phyloP scores from a whole-genome alignment of 208 protist species.

The Leishmania gerbilli region DNA sequence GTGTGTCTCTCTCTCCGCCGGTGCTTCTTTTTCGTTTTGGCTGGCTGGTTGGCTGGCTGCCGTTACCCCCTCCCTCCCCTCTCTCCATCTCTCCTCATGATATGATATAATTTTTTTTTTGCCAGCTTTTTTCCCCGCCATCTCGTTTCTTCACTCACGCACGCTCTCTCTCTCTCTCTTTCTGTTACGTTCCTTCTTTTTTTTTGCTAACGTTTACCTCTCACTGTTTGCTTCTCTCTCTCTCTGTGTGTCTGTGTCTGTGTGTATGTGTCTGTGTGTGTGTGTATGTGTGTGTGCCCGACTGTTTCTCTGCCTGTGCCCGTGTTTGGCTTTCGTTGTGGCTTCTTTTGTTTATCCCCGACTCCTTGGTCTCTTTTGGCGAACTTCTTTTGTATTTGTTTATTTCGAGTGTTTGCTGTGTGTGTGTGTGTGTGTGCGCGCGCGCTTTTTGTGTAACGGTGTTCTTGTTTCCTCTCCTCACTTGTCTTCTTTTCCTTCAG shows the following conservation, averaged over 20 bases:
- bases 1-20: too few relatives aligned
- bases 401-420: neutral
- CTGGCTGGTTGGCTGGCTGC: too few relatives aligned
- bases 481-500: neutral
- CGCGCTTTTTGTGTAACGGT: neutral
- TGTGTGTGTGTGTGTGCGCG: neutral
- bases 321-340: neutral
- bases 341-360: neutral
- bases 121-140: neutral
- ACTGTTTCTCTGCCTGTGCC: neutral
- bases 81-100: neutral
- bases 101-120: neutral
- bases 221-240: neutral
- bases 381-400: neutral
- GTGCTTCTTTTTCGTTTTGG: too few relatives aligned
- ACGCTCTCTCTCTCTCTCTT: neutral
- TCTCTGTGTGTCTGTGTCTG: neutral
- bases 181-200: neutral
- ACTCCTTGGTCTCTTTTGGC: neutral
- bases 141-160: neutral
- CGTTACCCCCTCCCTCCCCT: neutral
- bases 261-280: neutral
- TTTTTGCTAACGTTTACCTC: neutral
- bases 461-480: neutral
- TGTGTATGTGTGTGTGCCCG: neutral